Conservation (phyloP, 1,284 basidiomycete genomes). For the Agroathelia rolfsii region DNA sequence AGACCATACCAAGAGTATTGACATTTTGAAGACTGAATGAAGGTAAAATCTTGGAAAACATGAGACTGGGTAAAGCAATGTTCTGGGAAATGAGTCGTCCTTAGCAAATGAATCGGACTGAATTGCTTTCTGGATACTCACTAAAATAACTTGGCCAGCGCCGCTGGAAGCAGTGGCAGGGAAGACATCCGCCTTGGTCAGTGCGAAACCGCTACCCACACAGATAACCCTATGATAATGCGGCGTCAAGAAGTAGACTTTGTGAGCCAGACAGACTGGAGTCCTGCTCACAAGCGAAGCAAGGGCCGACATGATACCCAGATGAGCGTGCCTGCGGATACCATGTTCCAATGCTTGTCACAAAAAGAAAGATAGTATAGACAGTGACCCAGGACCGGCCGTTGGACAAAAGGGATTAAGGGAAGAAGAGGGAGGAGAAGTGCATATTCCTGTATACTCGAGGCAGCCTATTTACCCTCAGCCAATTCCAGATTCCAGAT, state of each 20-base stretch:
- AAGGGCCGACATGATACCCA: conserved; percentile 54
- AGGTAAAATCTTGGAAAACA: conserved; percentile 73
- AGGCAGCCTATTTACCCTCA: too few relatives aligned
- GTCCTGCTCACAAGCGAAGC: conserved; percentile 46
- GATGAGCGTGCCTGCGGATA: conserved; percentile 32
- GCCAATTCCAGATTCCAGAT: too few relatives aligned
- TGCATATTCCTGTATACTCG: too few relatives aligned
- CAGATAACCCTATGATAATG: conserved; percentile 37
- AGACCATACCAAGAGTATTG: conserved; percentile 40
- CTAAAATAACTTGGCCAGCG: conserved; percentile 49
- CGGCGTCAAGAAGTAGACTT: conserved; percentile 2
- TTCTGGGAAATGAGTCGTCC: conserved; percentile 44
- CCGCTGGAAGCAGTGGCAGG: conserved; percentile 48
- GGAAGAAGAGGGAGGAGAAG: too few relatives aligned
- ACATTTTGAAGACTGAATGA: conserved; percentile 63
- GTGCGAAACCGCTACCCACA: conserved; percentile 41
- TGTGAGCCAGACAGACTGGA: too few relatives aligned
- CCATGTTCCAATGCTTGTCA: too few relatives aligned
- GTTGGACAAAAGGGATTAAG: too few relatives aligned
- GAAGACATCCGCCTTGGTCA: conserved; percentile 54
- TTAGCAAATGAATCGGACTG: neutral
- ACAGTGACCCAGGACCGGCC: too few relatives aligned
- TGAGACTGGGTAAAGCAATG: conserved; percentile 55
- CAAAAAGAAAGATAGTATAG: too few relatives aligned
- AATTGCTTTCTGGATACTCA: conserved; percentile 22